phyloP scores from a whole-genome alignment of 2,329 filamentous ascomycete species.

The Didymella pinodella region DNA sequence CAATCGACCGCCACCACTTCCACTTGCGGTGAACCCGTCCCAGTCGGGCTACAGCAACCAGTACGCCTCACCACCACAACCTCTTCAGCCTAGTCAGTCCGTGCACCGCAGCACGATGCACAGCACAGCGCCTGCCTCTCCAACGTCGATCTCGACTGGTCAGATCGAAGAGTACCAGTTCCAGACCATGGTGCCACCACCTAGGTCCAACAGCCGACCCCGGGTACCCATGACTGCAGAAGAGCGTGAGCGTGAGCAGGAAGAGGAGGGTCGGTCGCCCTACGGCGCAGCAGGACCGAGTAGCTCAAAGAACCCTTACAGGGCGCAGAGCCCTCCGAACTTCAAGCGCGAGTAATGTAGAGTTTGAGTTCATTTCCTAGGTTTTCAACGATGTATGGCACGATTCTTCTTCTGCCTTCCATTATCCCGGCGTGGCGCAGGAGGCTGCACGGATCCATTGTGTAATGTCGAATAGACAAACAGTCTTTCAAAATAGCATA shows the following conservation, averaged over 20 bases:
- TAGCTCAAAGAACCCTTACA: constrained; percentile 30
- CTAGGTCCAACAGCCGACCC: constrained; percentile 32
- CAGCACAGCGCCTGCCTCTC: constrained; percentile 40
- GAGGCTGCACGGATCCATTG: constrained; percentile 7
- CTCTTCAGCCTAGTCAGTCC: constrained; percentile 27
- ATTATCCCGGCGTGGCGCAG: constrained; percentile 3
- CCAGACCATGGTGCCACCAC: constrained; percentile 44
- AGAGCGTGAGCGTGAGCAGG: constrained; percentile 28
- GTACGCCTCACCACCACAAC: constrained; percentile 35
- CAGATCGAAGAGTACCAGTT: constrained; percentile 46
- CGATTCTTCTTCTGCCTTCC: not conserved
- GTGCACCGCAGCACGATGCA: constrained; percentile 32
- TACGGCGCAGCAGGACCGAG: constrained; percentile 24
- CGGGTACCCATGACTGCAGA: constrained; percentile 26
- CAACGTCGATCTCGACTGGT: constrained; percentile 43
- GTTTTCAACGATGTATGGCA: constrained; percentile 9
- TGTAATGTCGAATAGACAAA: constrained; percentile 11
- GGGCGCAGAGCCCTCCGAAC: constrained; percentile 16
- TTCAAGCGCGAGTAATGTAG: constrained; percentile 15
- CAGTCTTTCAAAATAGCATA: constrained; percentile 6
- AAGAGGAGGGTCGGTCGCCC: constrained; percentile 26
- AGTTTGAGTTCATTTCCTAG: not conserved
- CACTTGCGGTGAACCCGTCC: constrained; percentile 36
- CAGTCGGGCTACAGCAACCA: constrained; percentile 22
- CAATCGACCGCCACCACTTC: constrained; percentile 40